Base-by-base conservation (phyloP, 176 grass and related monocot genomes). In the Neostapfia colusana region DNA sequence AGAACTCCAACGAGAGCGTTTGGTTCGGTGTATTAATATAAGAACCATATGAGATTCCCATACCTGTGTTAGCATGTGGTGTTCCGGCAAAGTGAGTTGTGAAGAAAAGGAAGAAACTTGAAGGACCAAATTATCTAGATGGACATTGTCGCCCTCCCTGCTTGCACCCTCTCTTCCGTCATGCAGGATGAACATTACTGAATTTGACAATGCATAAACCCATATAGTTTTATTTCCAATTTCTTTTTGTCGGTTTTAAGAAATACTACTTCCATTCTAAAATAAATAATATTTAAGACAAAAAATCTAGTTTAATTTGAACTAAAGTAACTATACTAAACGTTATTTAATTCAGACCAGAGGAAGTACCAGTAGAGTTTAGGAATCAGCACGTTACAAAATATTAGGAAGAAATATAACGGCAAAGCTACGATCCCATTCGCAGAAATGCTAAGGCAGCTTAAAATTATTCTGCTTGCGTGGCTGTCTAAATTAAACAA, bases 391-490 rank as follows among this genome's bases (percentile, higher is more conserved):
- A 38, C 57, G 56, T 31, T 23, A 55, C 67, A 78, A 78, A 84
- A 21, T 40, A 9, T 50, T 34, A 48, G 45, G 58, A 54, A 17
- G 82, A 66, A 64, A 79, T 65, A 78, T 56, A 51, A 18, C 17
- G 48, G 67, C 27, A 72, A 66, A 45, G 60, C 10, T 83, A 55
- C 54, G n/a, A 12, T 77, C 73, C 35, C 43, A 26, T 20, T 20
- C 1, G 36, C 70, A 51, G 7, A 51, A 15, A 79, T 85, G 62
- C 59, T 49, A 85, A 58, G 48, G 48, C 48, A 16, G 59, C 58
- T 78, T 72, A 65, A 51, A 73, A 46, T 85, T 65, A 85, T 46
- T 51, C 25, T 73, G 46, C 75, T 72, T 73, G 67, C 68, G 65
- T 66, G 31, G 38, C 67, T 79, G 67, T 63, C 3, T 48, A 16